These are phyloP conservation scores for Microthlaspi erraticum DNA, from an alignment of 345 rosid genomes.

Conservation along the genomic window DNA sequence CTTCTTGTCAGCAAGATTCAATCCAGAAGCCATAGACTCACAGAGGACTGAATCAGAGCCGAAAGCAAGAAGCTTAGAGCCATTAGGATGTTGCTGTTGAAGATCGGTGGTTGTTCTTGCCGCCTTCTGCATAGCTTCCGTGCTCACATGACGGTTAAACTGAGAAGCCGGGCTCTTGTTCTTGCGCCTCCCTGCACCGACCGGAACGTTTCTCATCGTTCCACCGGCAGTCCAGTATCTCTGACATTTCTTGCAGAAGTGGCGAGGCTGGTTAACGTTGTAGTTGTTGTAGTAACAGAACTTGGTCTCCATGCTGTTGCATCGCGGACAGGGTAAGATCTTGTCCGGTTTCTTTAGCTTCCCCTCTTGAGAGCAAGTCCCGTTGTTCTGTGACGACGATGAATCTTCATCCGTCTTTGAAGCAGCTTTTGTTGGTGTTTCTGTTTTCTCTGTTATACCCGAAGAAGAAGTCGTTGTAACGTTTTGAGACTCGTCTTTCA, in stretches of 20 bases:
- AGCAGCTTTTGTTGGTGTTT: conserved; percentile 26
- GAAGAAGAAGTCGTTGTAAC: conserved; percentile 35
- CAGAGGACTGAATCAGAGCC: conserved; percentile 75
- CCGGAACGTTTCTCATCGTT: conserved; percentile 92
- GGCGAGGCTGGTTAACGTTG: conserved; percentile 91
- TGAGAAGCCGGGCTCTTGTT: conserved; percentile 80
- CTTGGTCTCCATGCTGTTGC: conserved; percentile 94
- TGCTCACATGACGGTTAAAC: conserved; percentile 61
- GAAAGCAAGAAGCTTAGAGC: conserved; percentile 68
- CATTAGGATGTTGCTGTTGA: conserved; percentile 59
- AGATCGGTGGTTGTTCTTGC: conserved; percentile 46
- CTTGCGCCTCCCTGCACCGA: conserved; percentile 96
- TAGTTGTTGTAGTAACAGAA: conserved; percentile 96
- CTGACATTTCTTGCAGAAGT: conserved; percentile 94
- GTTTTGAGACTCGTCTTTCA: conserved; percentile 28
- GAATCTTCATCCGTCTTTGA: conserved; percentile 51
- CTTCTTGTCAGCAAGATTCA: conserved; percentile 77
- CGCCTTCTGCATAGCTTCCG: conserved; percentile 60
- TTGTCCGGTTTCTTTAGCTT: conserved; percentile 82
- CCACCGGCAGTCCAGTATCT: conserved; percentile 99
- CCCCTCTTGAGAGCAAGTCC: conserved; percentile 56
- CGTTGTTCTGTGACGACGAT: conserved; percentile 53
- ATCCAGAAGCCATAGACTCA: conserved; percentile 81
- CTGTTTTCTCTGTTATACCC: conserved; percentile 34
- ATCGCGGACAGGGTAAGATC: conserved; percentile 88